phyloP scores from a whole-genome alignment of 106 monocot genomes.

The Allium cepa region DNA sequence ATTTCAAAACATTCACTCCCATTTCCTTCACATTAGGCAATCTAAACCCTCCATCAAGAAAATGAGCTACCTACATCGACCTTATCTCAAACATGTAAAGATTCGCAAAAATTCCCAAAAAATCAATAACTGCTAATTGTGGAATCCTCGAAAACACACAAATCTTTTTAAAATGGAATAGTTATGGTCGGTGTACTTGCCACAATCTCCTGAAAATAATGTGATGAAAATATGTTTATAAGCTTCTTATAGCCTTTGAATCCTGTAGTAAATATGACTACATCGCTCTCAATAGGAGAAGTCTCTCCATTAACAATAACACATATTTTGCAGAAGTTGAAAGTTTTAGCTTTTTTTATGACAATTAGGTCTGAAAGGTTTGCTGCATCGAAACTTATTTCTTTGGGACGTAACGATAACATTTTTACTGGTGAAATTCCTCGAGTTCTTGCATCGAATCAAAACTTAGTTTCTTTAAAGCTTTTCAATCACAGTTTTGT shows the following conservation, averaged over 20 bases:
- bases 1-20: slow-evolving; percentile 34
- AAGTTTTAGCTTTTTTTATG: slow-evolving; percentile 29
- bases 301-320: slow-evolving; percentile 24
- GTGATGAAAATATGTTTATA: slow-evolving; percentile 37
- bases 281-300: slow-evolving; percentile 22
- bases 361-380: slow-evolving; percentile 38
- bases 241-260: slow-evolving; percentile 63
- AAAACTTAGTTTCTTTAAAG: no score
- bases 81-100: slow-evolving; percentile 53
- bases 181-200: slow-evolving; percentile 22
- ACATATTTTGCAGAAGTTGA: slow-evolving; percentile 39
- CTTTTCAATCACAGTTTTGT: no score
- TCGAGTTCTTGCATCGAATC: no score
- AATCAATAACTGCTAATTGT: slow-evolving; percentile 63
- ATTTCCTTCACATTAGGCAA: slow-evolving; percentile 47
- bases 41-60: slow-evolving; percentile 47
- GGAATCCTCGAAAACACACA: slow-evolving; percentile 61
- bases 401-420: no score
- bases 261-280: slow-evolving; percentile 69
- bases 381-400: no score
- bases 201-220: slow-evolving; percentile 20
- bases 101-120: slow-evolving; percentile 47
- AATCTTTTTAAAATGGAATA: slow-evolving; percentile 64
- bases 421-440: no score
- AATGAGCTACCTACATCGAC: slow-evolving; percentile 48